These are phyloP conservation scores for Penicillium ochrochloron DNA, from an alignment of 495 filamentous ascomycete genomes.

Conservation along the genomic window DNA sequence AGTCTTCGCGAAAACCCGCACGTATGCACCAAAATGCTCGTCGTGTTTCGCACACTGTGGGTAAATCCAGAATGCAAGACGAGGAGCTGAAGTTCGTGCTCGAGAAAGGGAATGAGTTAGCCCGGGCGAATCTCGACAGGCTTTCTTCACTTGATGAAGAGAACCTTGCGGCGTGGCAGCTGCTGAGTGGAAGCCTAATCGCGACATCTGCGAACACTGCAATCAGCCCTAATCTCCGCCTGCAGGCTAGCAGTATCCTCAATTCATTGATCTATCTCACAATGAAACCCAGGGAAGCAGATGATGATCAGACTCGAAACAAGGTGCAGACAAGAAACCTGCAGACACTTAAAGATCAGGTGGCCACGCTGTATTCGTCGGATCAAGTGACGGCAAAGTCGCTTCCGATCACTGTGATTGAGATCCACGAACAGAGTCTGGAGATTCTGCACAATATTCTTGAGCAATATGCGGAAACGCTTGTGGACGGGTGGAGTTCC, in stretches of 20 bases:
- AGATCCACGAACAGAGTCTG: constrained; percentile 81
- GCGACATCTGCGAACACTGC: constrained; percentile 58
- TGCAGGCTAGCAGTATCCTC: constrained; percentile 73
- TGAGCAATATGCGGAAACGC: constrained; percentile 85
- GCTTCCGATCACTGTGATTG: constrained; percentile 61
- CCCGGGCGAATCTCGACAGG: constrained; percentile 76
- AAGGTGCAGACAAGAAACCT: constrained; percentile 73
- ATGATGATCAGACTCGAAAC: constrained; percentile 41
- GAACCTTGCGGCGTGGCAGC: constrained; percentile 71
- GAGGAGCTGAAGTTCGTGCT: constrained; percentile 70
- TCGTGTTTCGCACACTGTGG: constrained; percentile 57
- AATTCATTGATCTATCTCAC: constrained; percentile 68
- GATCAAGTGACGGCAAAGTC: constrained; percentile 35
- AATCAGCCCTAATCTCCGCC: constrained; percentile 63
- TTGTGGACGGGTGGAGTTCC: constrained; percentile 80
- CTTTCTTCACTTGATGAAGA: constrained; percentile 64
- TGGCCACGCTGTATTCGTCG: constrained; percentile 54
- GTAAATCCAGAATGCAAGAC: constrained; percentile 50
- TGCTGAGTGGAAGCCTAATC: constrained; percentile 73
- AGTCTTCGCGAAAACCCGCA: constrained; percentile 37
- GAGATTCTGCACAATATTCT: constrained; percentile 81
- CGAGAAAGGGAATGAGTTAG: constrained; percentile 78
- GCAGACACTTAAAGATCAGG: constrained; percentile 62
- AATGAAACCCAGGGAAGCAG: constrained; percentile 39
- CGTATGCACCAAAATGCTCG: constrained; percentile 60